Base-by-base conservation (phyloP, 768 basidiomycete genomes). In the Suillus spraguei region DNA sequence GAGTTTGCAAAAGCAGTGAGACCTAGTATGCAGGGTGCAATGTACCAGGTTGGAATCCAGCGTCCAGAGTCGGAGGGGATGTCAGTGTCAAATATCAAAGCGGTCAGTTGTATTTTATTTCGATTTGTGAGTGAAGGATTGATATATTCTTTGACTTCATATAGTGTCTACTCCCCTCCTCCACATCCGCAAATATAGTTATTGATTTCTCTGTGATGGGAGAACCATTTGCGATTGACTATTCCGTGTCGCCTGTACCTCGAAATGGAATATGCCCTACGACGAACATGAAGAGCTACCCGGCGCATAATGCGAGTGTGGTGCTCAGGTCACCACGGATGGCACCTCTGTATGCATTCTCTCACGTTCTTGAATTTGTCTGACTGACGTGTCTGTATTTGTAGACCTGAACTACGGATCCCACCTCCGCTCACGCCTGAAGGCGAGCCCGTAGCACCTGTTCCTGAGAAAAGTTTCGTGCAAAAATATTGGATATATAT, bases 401-500 rank as follows among this genome's bases (percentile, higher is more conserved):
- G 28, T 69, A 94, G 92, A 63, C 90, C 90, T 50, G 84, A 85
- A 64, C 81, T 94, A 44, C 86, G 85, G 60, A 76, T 80, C 1
- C 91, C 91, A 10, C 90, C 89, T 10, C 86, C 85, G 5, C 73
- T 93, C 28, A 86, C 86, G 10, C 77, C 84, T 17, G 80, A 89
- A 69, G 92, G 92, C 53, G 83, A 86, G 69, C 83, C 86, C 22
- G 78, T 90, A 28, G 72, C 80, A 63, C 84, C 87, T 0, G 72
- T 79, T 39, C 82, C 83, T 0, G 92, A 96, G 71, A 91, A 94
- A 75, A 79, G 86, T 13, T 93, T 95, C 75, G 62, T 95, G 47
- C 90, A 93, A 70, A 95, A 95, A 73, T 96, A 96, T 74, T 96
- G 95, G 95, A 80, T 95, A 75, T 95, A 94, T 69, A 83, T 93